Percentiles rank a stretch among this genome's conserved stretches.
phyloP scores from a whole-genome alignment of 2,329 filamentous ascomycete genomes.

The Colletotrichum navitas region DNA sequence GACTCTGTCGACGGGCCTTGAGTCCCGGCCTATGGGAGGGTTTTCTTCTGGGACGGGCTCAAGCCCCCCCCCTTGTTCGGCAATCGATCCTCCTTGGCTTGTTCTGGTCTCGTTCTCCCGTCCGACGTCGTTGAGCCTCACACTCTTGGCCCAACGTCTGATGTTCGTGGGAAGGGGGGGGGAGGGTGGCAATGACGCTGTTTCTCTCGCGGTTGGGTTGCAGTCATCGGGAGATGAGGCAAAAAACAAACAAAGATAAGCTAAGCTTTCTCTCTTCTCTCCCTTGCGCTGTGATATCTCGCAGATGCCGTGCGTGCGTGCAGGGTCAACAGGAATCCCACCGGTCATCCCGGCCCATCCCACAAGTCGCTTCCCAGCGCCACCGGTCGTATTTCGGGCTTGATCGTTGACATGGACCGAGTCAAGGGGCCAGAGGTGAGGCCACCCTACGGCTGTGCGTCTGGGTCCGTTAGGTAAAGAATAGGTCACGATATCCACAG shows the following conservation, averaged over 20 bases:
- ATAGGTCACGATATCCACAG: slow-evolving; percentile 39
- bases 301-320: not conserved
- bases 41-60: too few relatives aligned
- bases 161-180: not conserved
- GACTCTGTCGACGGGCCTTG: not conserved
- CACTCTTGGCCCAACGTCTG: slow-evolving; percentile 38
- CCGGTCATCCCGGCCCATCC: slow-evolving; percentile 1
- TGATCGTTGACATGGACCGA: slow-evolving; percentile 36
- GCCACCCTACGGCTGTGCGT: slow-evolving; percentile 38
- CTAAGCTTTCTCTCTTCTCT: not conserved
- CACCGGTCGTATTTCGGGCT: slow-evolving; percentile 41
- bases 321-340: not conserved
- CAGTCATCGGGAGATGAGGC: not conserved
- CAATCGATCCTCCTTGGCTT: slow-evolving; percentile 35
- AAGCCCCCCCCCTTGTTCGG: slow-evolving; percentile 37
- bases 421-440: slow-evolving; percentile 36
- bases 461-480: slow-evolving; percentile 39
- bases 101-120: slow-evolving; percentile 1
- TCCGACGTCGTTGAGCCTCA: slow-evolving; percentile 35
- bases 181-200: not conserved
- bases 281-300: not conserved
- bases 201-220: not conserved
- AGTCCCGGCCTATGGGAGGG: slow-evolving; percentile 18
- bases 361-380: slow-evolving; percentile 25
- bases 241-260: too few relatives aligned